A percentile compares a stretch with the other conserved stretches of the same genome.
Evolutionary conservation across 2,329 filamentous ascomycete genomes (phyloP).

Genomic region (Verticillium isaacii): DNA sequence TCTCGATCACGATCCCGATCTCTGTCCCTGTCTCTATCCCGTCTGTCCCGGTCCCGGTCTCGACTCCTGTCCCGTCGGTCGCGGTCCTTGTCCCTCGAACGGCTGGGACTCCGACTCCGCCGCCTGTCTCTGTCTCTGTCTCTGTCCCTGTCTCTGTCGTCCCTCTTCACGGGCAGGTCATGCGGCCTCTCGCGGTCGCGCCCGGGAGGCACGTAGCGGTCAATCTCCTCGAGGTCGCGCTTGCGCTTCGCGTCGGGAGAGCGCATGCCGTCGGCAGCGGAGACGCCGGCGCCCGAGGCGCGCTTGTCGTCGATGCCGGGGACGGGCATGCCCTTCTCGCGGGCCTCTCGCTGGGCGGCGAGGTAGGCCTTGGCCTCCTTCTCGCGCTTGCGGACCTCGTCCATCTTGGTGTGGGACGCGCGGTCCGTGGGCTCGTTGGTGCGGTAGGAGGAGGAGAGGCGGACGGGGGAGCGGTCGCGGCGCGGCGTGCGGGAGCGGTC

Average conservation of each 20-base stretch:
- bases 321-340: constrained; percentile 52
- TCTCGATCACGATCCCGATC: constrained; percentile 29
- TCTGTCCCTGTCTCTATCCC: constrained; percentile 20
- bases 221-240: constrained; percentile 23
- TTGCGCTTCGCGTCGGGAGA: constrained; percentile 37
- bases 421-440: not conserved
- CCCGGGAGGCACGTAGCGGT: constrained; percentile 42
- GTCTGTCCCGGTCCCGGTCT: constrained; percentile 18
- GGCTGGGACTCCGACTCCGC: constrained; percentile 14
- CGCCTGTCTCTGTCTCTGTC: constrained; percentile 28
- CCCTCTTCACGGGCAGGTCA: constrained; percentile 21
- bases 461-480: constrained; percentile 11
- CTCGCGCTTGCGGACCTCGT: constrained; percentile 57
- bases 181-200: constrained; percentile 25
- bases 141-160: constrained; percentile 24
- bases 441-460: not conserved
- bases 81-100: constrained; percentile 20
- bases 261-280: constrained; percentile 11
- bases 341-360: constrained; percentile 56
- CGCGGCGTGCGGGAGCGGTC: constrained; percentile 21
- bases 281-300: constrained; percentile 26
- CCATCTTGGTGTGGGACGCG: constrained; percentile 41
- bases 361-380: constrained; percentile 61
- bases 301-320: constrained; percentile 53
- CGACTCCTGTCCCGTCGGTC: constrained; percentile 29